These are phyloP conservation scores for Pichia sp. DNA, from an alignment of 1,139 yeast genomes.

Conservation along the genomic window DNA sequence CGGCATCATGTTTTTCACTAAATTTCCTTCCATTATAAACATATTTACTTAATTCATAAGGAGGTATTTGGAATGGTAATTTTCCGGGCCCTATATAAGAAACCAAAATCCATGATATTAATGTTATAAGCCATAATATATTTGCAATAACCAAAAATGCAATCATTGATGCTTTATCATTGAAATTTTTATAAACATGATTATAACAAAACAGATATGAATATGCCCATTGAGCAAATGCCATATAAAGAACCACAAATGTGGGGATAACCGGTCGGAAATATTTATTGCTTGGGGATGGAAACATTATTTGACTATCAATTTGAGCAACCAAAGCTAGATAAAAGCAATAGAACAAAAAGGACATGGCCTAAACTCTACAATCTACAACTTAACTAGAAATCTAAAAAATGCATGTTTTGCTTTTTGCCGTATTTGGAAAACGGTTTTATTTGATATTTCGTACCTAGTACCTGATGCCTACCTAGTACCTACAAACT, in stretches of 20 bases:
- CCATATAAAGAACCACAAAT: constrained; percentile 21
- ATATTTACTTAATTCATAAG: constrained; percentile 27
- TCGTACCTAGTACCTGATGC: too few species aligned
- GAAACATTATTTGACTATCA: background rate
- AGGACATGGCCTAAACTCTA: constrained; percentile 1
- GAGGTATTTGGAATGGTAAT: constrained; percentile 24
- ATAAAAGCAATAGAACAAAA: too few species aligned
- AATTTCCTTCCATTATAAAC: constrained; percentile 17
- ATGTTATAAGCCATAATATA: constrained; percentile 3
- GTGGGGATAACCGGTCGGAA: constrained; percentile 17
- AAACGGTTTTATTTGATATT: too few species aligned
- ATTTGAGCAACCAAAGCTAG: too few species aligned
- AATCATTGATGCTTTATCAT: constrained; percentile 24
- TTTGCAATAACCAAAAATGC: constrained; percentile 31
- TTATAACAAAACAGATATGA: constrained; percentile 29
- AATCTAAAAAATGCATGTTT: too few species aligned
- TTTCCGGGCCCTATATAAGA: constrained; percentile 28
- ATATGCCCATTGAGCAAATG: constrained; percentile 28
- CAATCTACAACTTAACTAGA: too few species aligned
- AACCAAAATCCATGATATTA: constrained; percentile 25
- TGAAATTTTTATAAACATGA: constrained; percentile 20
- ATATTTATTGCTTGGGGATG: background rate
- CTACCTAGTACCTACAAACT: too few species aligned
- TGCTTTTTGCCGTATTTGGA: too few species aligned
- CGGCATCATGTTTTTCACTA: background rate